Evolutionary conservation across 306 rosid genomes (phyloP).

Genomic region (Glycyrrhiza uralensis): DNA sequence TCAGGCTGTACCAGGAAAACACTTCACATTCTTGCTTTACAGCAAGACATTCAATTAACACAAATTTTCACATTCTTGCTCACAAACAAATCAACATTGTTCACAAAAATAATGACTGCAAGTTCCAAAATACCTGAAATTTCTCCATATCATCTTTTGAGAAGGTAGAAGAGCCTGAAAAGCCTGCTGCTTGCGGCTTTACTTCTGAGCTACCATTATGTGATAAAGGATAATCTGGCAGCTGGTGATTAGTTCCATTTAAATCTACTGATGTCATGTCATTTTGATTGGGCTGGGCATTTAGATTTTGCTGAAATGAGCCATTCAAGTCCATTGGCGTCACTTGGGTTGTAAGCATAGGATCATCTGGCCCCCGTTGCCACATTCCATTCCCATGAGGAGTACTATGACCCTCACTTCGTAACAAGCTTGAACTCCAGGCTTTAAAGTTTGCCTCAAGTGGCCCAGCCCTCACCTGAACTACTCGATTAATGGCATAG

Average conservation of each 20-base stretch:
- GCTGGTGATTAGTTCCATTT: constrained; percentile 61
- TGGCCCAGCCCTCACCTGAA: constrained; percentile 87
- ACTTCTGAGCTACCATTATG: constrained; percentile 39
- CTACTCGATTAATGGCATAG: constrained; percentile 79
- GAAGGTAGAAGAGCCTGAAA: constrained; percentile 38
- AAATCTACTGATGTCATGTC: constrained; percentile 55
- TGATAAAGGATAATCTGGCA: constrained; percentile 40
- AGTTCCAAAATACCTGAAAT: constrained; percentile 61
- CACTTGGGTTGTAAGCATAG: constrained; percentile 29
- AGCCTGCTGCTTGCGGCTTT: constrained; percentile 31
- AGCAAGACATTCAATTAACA: not conserved
- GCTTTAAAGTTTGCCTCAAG: constrained; percentile 89
- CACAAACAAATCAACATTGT: not conserved
- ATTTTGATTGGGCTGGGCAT: constrained; percentile 26
- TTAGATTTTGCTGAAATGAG: constrained; percentile 36
- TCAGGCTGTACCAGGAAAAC: not conserved
- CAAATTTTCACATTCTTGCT: not conserved
- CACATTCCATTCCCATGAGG: constrained; percentile 57
- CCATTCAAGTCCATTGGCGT: constrained; percentile 56
- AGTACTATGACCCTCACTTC: constrained; percentile 37
- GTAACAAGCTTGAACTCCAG: constrained; percentile 60
- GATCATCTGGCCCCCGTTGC: constrained; percentile 36
- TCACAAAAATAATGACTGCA: not conserved
- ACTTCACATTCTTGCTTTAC: not conserved
- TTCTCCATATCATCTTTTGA: constrained; percentile 66